These are phyloP conservation scores for Phytophthora pinifolia DNA, from an alignment of 352 stramenopile species.

Conservation along the genomic window DNA sequence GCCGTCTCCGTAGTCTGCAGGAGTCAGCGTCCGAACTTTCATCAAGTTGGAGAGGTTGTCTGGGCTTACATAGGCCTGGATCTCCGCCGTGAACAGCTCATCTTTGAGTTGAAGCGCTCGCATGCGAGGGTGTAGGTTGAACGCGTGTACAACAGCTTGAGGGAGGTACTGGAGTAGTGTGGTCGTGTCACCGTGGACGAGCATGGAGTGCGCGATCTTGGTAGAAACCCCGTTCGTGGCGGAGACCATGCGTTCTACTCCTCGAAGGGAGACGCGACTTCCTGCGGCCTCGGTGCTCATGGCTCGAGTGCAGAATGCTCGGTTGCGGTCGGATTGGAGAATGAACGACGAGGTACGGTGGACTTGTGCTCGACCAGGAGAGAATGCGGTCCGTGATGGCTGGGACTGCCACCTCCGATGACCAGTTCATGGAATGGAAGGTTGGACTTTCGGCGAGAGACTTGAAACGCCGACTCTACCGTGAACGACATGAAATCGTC, in stretches of 20 bases:
- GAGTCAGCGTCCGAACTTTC: constrained; percentile 14
- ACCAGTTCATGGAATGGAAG: constrained; percentile 14
- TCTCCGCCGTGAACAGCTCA: constrained; percentile 35
- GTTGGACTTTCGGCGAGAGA: constrained; percentile 11
- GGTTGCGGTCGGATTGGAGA: constrained; percentile 16
- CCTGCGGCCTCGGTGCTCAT: constrained; percentile 23
- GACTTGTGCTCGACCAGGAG: not conserved
- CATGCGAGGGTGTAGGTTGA: constrained; percentile 55
- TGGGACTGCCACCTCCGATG: constrained; percentile 7
- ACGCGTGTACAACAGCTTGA: constrained; percentile 32
- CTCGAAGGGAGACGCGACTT: constrained; percentile 34
- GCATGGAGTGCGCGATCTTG: constrained; percentile 44
- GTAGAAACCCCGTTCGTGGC: constrained; percentile 21
- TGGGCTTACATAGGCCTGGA: constrained; percentile 34
- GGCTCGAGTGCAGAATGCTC: constrained; percentile 12
- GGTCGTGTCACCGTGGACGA: constrained; percentile 25
- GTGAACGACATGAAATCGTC: constrained; percentile 16
- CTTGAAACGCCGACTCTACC: constrained; percentile 2
- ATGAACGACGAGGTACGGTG: not conserved
- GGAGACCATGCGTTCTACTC: constrained; percentile 40
- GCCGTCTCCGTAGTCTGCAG: constrained; percentile 29
- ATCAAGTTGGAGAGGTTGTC: constrained; percentile 29
- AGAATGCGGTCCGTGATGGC: constrained; percentile 4
- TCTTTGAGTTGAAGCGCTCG: constrained; percentile 36
- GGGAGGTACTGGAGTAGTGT: constrained; percentile 33